Conservation (phyloP, 257 asterid genomes). For the Datura wrightii region DNA sequence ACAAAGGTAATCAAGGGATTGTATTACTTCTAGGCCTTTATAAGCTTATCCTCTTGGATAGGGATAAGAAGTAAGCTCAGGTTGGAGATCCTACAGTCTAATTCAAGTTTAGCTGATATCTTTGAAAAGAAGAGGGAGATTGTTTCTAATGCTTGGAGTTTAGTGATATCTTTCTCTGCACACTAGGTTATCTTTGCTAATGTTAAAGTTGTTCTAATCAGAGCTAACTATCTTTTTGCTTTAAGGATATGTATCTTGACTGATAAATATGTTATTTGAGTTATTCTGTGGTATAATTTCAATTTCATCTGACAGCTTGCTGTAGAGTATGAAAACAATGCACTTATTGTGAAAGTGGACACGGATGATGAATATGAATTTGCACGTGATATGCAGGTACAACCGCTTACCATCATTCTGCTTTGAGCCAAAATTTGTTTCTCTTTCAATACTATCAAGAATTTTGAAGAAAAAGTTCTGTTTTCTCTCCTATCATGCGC, state of each 20-base stretch:
- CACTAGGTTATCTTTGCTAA: not conserved
- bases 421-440: slow-evolving; percentile 1
- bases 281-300: slow-evolving; percentile 27
- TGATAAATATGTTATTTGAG: not conserved
- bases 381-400: slow-evolving; percentile 93
- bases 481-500: not conserved
- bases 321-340: slow-evolving; percentile 87
- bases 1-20: not conserved
- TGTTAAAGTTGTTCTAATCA: not conserved
- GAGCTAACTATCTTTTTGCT: not conserved
- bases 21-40: not conserved
- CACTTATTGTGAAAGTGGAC: slow-evolving; percentile 86
- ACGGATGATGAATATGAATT: slow-evolving; percentile 94
- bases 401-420: not conserved
- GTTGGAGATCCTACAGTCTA: not conserved
- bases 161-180: not conserved
- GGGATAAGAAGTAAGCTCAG: not conserved
- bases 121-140: no score
- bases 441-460: not conserved
- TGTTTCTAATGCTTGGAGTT: not conserved
- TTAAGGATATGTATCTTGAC: not conserved
- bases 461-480: not conserved
- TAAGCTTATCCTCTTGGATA: not conserved
- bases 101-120: not conserved
- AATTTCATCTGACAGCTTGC: slow-evolving; percentile 74